Evolutionary conservation across 2,329 filamentous ascomycete species (phyloP), one percentile per base, ranked within the genome.

Genomic region (Botryotinia globosa): DNA sequence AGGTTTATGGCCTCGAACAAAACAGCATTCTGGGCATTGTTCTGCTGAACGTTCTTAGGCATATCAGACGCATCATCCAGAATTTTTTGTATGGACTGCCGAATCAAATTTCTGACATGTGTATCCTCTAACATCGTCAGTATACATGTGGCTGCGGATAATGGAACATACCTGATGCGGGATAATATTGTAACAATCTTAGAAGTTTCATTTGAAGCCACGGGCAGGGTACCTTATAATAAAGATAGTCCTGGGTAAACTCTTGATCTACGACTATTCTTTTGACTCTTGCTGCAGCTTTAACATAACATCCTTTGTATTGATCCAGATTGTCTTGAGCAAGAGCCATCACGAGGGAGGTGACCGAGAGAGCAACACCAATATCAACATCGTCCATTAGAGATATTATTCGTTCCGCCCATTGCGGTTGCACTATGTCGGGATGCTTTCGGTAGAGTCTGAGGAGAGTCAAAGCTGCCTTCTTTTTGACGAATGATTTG

Each of bases 181-280:
- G 92, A 82, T 97, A 99, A 82, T 98, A 99, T 83, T 99, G 96
- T 76, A 99, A 86, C 74, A 99, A 84, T 75, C 94, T 90, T 76
- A 99, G 83, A 29, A 99, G 87, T 84, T 99, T 99, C 79, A 98
- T 92, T 83, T 98, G 94, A 73, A 99, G 90, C 96, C 96, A 99
- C 4, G 96, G 96, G 80, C 96, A 99, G 1, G 96, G 96, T n/a
- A 99, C 96, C 80, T 98, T 98, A 86, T 99, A 99, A 85, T 99
- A 99, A 39, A 98, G 88, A 81, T 99, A 99, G 81, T 98, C 96
- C 72, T 90, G 88, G 0, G 93, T 89, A 79, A 93, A 96, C 78
- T 99, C 95, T 75, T 92, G 91, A 77, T 98, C 95, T 39, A 98
- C 90, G 25, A 98, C 87, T 77, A 98, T 92, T 76, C 93, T 91